Evolutionary conservation across 2,329 filamentous ascomycete genomes (phyloP).

Genomic region (Trichoderma sp.): DNA sequence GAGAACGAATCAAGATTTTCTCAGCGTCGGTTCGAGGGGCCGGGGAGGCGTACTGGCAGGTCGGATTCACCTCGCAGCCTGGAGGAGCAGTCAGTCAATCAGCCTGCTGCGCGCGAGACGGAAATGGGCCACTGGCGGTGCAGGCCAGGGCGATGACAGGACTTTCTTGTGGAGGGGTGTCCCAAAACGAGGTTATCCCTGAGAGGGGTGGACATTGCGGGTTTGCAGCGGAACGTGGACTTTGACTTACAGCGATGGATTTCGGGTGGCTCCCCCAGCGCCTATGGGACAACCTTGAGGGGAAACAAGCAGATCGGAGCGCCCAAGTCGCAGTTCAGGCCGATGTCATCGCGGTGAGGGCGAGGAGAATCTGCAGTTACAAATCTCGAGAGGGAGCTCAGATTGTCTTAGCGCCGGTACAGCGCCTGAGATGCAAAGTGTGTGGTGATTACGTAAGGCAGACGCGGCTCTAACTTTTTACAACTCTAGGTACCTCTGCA

Average conservation of each 20-base stretch:
- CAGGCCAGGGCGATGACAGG: constrained; percentile 7
- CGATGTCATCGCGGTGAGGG: constrained; percentile 26
- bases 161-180: constrained; percentile 23
- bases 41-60: neutral
- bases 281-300: neutral
- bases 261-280: constrained; percentile 16
- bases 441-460: constrained; percentile 27
- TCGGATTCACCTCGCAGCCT: constrained; percentile 13
- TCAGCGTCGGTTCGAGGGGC: constrained; percentile 1
- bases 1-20: constrained; percentile 1
- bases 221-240: constrained; percentile 19
- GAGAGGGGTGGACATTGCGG: constrained; percentile 23
- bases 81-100: neutral
- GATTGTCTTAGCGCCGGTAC: constrained; percentile 30
- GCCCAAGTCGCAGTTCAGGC: constrained; percentile 24
- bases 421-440: constrained; percentile 26
- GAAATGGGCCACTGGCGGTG: neutral
- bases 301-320: constrained; percentile 5
- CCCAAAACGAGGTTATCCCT: constrained; percentile 19
- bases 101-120: constrained; percentile 9
- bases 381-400: constrained; percentile 25
- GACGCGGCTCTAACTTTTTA: neutral
- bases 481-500: too few relatives aligned
- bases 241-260: constrained; percentile 26
- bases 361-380: constrained; percentile 22